phyloP scores from a whole-genome alignment of 306 rosid species.

The Vigna nakashimae region DNA sequence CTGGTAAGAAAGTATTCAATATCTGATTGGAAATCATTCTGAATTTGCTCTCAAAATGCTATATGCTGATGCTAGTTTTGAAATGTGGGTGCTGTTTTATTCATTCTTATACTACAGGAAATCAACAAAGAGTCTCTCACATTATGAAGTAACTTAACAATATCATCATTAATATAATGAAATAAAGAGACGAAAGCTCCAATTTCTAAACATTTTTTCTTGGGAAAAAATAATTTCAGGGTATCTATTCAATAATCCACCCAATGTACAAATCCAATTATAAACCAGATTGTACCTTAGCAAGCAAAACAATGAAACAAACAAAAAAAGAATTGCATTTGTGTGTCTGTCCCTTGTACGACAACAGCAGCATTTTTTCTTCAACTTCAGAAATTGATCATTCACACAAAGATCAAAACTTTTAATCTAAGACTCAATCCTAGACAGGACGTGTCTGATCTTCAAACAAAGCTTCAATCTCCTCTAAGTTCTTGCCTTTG shows the following conservation, averaged over 20 bases:
- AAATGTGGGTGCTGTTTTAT: neutral
- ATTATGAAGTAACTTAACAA: too few species aligned
- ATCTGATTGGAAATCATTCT: slow-evolving; percentile 13
- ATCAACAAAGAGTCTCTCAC: neutral
- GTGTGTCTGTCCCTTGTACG: slow-evolving; percentile 3
- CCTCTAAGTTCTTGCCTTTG: slow-evolving; percentile 82
- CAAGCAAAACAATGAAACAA: slow-evolving; percentile 18
- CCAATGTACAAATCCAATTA: neutral
- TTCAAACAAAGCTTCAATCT: slow-evolving; percentile 68
- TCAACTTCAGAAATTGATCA: neutral
- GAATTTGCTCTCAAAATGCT: slow-evolving; percentile 2
- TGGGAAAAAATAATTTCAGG: neutral
- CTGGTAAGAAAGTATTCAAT: neutral
- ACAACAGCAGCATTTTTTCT: neutral
- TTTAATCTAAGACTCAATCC: neutral
- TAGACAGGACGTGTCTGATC: slow-evolving; percentile 36
- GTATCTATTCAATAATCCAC: neutral
- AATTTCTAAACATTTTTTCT: neutral
- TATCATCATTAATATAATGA: neutral
- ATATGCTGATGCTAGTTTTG: neutral
- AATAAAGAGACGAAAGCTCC: neutral
- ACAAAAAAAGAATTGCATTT: neutral
- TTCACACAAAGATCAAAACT: neutral
- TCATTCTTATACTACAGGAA: neutral
- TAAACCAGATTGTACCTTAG: slow-evolving; percentile 20